phyloP scores from a whole-genome alignment of 2,329 filamentous ascomycete genomes.

The Neonectria coccinea region DNA sequence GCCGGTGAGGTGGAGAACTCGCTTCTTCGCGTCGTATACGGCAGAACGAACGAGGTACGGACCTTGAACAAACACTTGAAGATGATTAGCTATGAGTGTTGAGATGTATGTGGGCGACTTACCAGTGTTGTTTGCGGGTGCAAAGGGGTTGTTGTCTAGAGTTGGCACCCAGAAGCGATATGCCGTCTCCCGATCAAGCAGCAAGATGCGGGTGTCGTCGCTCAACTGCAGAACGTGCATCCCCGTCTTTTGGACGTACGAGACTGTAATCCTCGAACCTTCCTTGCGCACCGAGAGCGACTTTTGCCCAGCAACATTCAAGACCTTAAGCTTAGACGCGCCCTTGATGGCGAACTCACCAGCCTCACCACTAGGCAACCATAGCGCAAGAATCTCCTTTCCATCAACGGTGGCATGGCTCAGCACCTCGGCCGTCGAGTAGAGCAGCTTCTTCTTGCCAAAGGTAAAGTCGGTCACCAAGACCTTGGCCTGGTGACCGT shows the following conservation, averaged over 20 bases:
- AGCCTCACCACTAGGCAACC: constrained; percentile 65
- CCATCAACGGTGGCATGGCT: constrained; percentile 62
- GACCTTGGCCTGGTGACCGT: constrained; percentile 72
- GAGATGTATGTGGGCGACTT: not conserved
- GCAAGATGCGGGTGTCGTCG: constrained; percentile 61
- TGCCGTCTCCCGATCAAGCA: constrained; percentile 65
- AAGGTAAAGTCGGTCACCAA: constrained; percentile 70
- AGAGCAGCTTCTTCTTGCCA: constrained; percentile 62
- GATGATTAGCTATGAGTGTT: not conserved
- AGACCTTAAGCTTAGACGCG: constrained; percentile 25
- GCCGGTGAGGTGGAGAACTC: constrained; percentile 57
- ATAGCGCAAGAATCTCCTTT: constrained; percentile 62
- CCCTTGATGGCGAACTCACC: constrained; percentile 65
- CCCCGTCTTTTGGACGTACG: constrained; percentile 62
- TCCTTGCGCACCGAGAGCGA: constrained; percentile 56
- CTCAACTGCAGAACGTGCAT: constrained; percentile 60
- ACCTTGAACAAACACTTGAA: constrained; percentile 61
- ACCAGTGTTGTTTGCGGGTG: constrained; percentile 59
- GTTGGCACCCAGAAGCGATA: constrained; percentile 69
- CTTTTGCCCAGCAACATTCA: constrained; percentile 50
- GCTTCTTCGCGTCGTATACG: constrained; percentile 47
- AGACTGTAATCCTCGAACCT: constrained; percentile 53
- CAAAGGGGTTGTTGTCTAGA: constrained; percentile 59
- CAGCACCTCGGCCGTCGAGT: constrained; percentile 67
- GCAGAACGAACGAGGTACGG: constrained; percentile 64